Evolutionary conservation across 345 rosid genomes (phyloP).

Genomic region (Linum tenue): DNA sequence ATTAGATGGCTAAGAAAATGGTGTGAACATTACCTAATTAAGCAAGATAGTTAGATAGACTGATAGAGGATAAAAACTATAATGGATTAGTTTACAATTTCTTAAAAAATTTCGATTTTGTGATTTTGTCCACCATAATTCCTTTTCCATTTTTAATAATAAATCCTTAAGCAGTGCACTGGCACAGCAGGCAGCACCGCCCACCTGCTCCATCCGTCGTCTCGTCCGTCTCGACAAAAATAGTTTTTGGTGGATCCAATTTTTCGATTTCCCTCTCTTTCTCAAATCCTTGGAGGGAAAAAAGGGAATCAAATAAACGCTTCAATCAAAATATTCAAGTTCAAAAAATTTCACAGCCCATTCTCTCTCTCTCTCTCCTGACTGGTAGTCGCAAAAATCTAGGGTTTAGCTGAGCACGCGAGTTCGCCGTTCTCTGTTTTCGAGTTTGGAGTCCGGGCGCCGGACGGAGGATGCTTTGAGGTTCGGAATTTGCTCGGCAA

Average conservation of each 20-base stretch:
- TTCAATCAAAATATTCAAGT: constrained; percentile 5
- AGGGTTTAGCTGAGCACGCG: constrained; percentile 7
- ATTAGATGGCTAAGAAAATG: background rate
- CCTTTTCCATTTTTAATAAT: too few relatives aligned
- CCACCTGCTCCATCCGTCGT: background rate
- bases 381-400: constrained; percentile 4
- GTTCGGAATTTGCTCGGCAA: background rate
- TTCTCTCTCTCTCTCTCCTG: background rate
- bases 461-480: background rate
- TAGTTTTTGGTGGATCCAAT: constrained; percentile 20
- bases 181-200: background rate
- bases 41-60: too few relatives aligned
- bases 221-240: constrained; percentile 16
- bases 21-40: too few relatives aligned
- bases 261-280: constrained; percentile 34
- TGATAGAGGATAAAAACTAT: too few relatives aligned
- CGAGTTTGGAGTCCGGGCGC: background rate
- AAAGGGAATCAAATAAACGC: background rate
- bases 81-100: background rate
- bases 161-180: background rate
- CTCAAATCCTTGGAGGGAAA: constrained; percentile 32
- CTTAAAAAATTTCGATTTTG: background rate
- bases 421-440: background rate
- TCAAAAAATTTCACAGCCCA: background rate
- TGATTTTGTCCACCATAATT: constrained; percentile 10